Base-by-base conservation (phyloP, 164 flowering plant species). In the Saururus chinensis region DNA sequence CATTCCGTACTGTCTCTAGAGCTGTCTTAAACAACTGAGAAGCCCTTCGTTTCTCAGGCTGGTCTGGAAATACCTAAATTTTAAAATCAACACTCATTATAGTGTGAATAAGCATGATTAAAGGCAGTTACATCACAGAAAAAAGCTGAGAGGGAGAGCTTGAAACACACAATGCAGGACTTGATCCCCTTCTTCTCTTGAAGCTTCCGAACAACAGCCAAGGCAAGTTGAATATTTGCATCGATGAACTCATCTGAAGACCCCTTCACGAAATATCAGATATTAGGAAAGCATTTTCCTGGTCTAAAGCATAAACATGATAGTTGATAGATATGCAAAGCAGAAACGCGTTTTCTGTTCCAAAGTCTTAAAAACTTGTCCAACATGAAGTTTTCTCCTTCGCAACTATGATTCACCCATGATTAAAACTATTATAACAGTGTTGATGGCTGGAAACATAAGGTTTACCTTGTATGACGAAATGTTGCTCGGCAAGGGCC, bases 201-300 rank as follows among this genome's bases (percentile, higher is more conserved):
- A 35, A 93, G 83, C 76, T 82, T 88, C 70, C 76, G 84, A 37
- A 84, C 83, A 61, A 88, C 82, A 53, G 91, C 78, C 74, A 93
- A 76, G 40, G 78, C 89, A 51, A 93, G 91, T 73, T 93, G 96
- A 73, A 93, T 76, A 68, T 93, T 93, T 73, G 99, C 96, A 72
- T 90, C 96, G 57, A 80, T 88, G 75, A 82, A 93, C 20, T 88
- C 99, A 81, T 93, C 99, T 70, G 97, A 93, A 70, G 99, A 93
- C 68, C 99, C 99, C 99, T 93, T 82, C 81, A 81, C 71, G 77
- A 54, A 68, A 57, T 70, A 79, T 56, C 37, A 40, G 72, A 76
- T 65, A 75, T 60, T 68, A 74, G 61, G 74, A 68, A 67, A 81
- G 77, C 74, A 76, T 64, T 58, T 19, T 35, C 4, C 9, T 12